Evolutionary conservation across 2,329 filamentous ascomycete species (phyloP).

Genomic region (Neonectria magnoliae): DNA sequence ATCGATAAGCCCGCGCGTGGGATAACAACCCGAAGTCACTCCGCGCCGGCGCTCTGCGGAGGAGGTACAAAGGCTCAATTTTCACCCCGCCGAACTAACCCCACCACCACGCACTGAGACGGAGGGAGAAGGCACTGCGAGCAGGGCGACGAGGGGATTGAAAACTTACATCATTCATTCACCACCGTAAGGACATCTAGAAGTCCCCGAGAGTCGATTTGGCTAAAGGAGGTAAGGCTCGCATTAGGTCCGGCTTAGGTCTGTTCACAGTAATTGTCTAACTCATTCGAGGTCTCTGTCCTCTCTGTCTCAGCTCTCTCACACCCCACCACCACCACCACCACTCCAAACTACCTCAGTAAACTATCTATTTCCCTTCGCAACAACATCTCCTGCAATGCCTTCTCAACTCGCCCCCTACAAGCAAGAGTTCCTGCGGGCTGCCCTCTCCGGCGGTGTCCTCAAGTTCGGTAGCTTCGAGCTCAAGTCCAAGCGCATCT

Average conservation of each 20-base stretch:
- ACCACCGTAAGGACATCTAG: slow-evolving; percentile 1
- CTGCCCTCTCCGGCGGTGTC: slow-evolving; percentile 73
- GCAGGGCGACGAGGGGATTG: neutral
- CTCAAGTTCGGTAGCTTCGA: slow-evolving; percentile 86
- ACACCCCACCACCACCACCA: neutral
- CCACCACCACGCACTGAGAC: neutral
- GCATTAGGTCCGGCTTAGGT: too few relatives aligned
- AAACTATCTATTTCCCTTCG: neutral
- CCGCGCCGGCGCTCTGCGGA: neutral
- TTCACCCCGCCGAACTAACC: slow-evolving; percentile 29
- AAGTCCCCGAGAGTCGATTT: neutral
- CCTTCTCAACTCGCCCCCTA: slow-evolving; percentile 64
- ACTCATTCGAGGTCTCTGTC: neutral
- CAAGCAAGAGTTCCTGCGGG: slow-evolving; percentile 78
- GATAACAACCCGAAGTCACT: slow-evolving; percentile 27
- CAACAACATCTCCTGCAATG: slow-evolving; percentile 42
- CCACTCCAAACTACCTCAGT: neutral
- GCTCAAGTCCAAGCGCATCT: slow-evolving; percentile 90
- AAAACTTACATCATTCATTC: neutral
- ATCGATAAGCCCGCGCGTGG: slow-evolving; percentile 38
- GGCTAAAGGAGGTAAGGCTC: neutral
- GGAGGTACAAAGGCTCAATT: slow-evolving; percentile 15
- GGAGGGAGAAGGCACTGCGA: neutral
- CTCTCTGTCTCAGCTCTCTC: neutral
- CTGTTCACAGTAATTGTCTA: neutral